A percentile compares a stretch with the other conserved stretches of the same genome.
Evolutionary conservation across 768 basidiomycete species (phyloP).

Genomic region (Kwoniella sp.): DNA sequence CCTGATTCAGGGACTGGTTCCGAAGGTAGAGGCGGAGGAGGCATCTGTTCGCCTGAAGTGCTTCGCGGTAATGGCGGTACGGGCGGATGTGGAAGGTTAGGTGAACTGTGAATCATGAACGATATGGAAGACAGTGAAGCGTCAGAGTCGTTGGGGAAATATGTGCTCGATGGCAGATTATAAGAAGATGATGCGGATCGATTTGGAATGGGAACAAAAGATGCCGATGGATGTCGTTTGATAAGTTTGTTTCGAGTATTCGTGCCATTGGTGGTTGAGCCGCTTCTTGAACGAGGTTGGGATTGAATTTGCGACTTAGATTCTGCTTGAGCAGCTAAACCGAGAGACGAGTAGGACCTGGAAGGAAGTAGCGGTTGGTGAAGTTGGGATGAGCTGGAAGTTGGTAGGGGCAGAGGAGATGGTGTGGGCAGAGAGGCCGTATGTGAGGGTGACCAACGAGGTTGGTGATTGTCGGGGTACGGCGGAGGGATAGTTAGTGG

Average conservation of each 20-base stretch:
- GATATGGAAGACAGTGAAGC: constrained; percentile 11
- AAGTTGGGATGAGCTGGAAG: constrained; percentile 10
- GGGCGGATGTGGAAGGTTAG: constrained; percentile 20
- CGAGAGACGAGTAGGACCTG: constrained; percentile 11
- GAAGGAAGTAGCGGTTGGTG: constrained; percentile 18
- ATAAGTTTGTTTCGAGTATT: constrained; percentile 30
- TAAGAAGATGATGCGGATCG: constrained; percentile 15
- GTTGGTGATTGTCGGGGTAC: background rate
- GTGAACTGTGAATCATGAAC: constrained; percentile 23
- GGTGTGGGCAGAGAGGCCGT: background rate
- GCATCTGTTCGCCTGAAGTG: constrained; percentile 46
- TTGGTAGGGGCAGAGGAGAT: constrained; percentile 12
- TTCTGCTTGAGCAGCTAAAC: background rate
- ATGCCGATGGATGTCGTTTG: constrained; percentile 40
- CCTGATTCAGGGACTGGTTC: background rate
- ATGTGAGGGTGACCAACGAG: constrained; percentile 23
- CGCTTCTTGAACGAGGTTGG: constrained; percentile 20
- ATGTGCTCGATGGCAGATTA: background rate
- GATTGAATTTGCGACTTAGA: background rate
- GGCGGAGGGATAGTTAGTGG: constrained; percentile 22
- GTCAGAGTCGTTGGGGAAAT: constrained; percentile 1
- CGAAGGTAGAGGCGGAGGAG: constrained; percentile 42
- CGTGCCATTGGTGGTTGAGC: constrained; percentile 13
- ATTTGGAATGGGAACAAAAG: constrained; percentile 23
- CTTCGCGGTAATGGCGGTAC: constrained; percentile 24